Base-by-base conservation (phyloP, 306 rosid genomes). In the Chamaecrista fasciculata region DNA sequence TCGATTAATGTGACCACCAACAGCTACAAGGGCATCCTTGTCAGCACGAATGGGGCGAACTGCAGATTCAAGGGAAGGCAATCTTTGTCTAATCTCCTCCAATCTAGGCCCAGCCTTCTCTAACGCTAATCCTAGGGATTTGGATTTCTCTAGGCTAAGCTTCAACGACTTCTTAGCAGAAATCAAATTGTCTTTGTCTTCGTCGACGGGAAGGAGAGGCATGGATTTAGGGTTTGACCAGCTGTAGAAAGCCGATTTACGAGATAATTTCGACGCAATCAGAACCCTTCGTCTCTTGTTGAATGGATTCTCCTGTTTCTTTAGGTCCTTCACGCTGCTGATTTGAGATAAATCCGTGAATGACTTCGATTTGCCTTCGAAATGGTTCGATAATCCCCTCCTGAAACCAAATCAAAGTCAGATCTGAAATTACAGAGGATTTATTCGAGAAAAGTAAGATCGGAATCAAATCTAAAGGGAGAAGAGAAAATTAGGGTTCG, bases 1-100 rank as follows among this genome's bases (percentile, higher is more conserved):
- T 0, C 99, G 89, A 69, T 95, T 91, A 37, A 95, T 95, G 51
- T 95, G 99, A 11, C 99, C 99, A 14, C 96, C 99, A 29, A 89
- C 97, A 0, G 96, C 91, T 5, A 43, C 86, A 16, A 95, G 97
- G 20, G 99, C 99, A 8, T 95, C 97, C 79, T 80, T 80, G 24
- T 91, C 88, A 4, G 96, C 97, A 0, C 92, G 88, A 81, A 95
- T 89, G 21, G 99, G 99, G 67, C 99, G 80, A 16, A 95, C 97
- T 0, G 99, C 91, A 0, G 97, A 83, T 70, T 70, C 86, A 12
- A 95, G 95, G 33, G 83, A 77, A 18, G 97, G 99, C 9, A 95
- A 59, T 66, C 96, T 80, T 21, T 67, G 88, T 62, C 75, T 75
- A 57, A 95, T 91, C 68, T 95, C 99, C 48, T 80, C 95, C 49